phyloP scores from a whole-genome alignment of 2,329 filamentous ascomycete species.

The Colletotrichum somersetense region DNA sequence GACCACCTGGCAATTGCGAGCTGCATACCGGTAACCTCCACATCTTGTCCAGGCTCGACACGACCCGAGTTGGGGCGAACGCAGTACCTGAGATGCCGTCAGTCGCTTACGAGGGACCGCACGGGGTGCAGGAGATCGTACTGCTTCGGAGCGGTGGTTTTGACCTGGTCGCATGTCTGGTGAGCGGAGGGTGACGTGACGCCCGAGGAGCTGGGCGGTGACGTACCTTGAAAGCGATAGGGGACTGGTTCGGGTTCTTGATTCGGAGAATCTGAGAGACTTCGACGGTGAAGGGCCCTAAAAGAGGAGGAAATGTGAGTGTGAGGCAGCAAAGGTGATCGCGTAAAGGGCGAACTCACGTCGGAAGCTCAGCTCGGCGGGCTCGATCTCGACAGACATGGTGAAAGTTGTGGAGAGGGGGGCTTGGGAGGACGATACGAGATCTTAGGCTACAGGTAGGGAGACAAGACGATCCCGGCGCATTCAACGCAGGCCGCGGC shows the following conservation, averaged over 20 bases:
- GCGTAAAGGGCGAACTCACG: constrained; percentile 69
- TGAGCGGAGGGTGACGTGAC: constrained; percentile 34
- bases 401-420: constrained; percentile 50
- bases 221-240: constrained; percentile 78
- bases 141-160: constrained; percentile 99
- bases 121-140: constrained; percentile 64
- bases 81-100: constrained; percentile 79
- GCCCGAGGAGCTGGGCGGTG: not conserved
- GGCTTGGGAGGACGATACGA: constrained; percentile 37
- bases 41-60: constrained; percentile 89
- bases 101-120: constrained; percentile 44
- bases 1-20: constrained; percentile 39
- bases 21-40: constrained; percentile 88
- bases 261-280: constrained; percentile 75
- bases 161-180: constrained; percentile 73
- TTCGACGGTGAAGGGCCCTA: constrained; percentile 76
- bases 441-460: constrained; percentile 29
- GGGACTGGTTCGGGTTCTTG: constrained; percentile 72
- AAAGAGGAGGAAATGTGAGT: constrained; percentile 32
- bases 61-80: constrained; percentile 96
- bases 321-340: constrained; percentile 33
- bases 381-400: constrained; percentile 97
- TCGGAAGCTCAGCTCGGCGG: constrained; percentile 91
- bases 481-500: constrained; percentile 31
- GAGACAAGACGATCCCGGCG: constrained; percentile 36